Conservation (phyloP, 495 filamentous ascomycete genomes). For the Trichodelitschia bisporula region DNA sequence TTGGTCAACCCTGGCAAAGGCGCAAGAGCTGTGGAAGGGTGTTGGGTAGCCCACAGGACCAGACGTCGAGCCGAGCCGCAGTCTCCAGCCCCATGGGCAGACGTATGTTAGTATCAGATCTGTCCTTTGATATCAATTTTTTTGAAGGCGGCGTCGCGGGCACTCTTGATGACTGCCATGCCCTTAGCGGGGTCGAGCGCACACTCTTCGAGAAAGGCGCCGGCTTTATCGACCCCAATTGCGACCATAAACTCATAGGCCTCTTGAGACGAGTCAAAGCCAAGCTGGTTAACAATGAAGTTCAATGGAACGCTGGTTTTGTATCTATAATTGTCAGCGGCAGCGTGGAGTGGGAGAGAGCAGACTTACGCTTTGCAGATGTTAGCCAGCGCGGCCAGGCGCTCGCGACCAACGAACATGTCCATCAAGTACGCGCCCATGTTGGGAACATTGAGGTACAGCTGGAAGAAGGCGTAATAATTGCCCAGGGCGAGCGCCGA, state of each 20-base stretch:
- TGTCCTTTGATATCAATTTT: conserved; percentile 94
- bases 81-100: too few species aligned
- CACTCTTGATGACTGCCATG: conserved; percentile 39
- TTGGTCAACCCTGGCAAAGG: too few species aligned
- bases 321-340: conserved; percentile 31
- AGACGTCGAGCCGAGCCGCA: too few species aligned
- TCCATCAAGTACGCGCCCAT: conserved; percentile 99
- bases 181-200: too few species aligned
- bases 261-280: conserved; percentile 80
- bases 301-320: conserved; percentile 69
- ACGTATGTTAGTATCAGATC: conserved; percentile 41
- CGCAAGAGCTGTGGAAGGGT: too few species aligned
- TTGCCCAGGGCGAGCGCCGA: conserved; percentile 83
- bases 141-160: conserved; percentile 45
- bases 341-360: conserved; percentile 9
- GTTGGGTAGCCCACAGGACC: too few species aligned
- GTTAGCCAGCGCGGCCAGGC: conserved; percentile 63
- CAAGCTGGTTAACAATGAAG: conserved; percentile 87
- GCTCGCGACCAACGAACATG: conserved; percentile 89
- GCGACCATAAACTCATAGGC: conserved; percentile 73
- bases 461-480: conserved; percentile 87
- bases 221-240: too few species aligned
- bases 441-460: conserved; percentile 83
- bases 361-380: conserved; percentile 86
- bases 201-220: too few species aligned